phyloP scores from a whole-genome alignment of 2,329 filamentous ascomycete species.

The Sporothrix euskadiensis region DNA sequence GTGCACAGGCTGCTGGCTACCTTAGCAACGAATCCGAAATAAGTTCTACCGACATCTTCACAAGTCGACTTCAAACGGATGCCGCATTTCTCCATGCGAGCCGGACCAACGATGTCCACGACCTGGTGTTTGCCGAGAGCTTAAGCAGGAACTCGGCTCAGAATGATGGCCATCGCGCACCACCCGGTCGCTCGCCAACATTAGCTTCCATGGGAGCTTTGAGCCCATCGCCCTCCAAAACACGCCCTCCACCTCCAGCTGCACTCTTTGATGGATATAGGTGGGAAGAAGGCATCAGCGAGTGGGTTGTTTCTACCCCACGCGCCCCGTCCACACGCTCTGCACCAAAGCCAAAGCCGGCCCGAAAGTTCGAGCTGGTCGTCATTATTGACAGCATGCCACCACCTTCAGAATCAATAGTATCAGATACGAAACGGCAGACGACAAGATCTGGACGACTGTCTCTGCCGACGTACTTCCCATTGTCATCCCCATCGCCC shows the following conservation, averaged over 20 bases:
- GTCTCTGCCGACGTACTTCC: background rate
- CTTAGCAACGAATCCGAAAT: conserved; percentile 32
- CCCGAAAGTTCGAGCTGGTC: conserved; percentile 13
- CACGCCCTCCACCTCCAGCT: background rate
- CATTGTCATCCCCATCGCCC: background rate
- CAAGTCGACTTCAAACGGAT: conserved; percentile 47
- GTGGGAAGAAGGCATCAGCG: conserved; percentile 45
- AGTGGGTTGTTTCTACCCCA: conserved; percentile 40
- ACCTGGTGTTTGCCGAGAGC: conserved; percentile 56
- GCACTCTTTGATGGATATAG: conserved; percentile 36
- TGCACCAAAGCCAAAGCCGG: background rate
- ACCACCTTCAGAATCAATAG: background rate
- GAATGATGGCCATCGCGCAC: background rate
- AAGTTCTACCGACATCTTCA: conserved; percentile 38
- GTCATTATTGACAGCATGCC: background rate
- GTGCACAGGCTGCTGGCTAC: conserved; percentile 41
- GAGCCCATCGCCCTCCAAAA: background rate
- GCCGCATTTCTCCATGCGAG: conserved; percentile 55
- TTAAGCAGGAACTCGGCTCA: conserved; percentile 35
- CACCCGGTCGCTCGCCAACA: background rate
- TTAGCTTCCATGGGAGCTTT: background rate
- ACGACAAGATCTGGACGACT: background rate
- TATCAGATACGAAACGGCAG: background rate
- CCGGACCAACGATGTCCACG: conserved; percentile 53
- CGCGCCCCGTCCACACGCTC: background rate